Percentiles rank a stretch among this genome's conserved stretches.
phyloP scores from a whole-genome alignment of 2,329 filamentous ascomycete species.

The Monosporascus cannonballus region DNA sequence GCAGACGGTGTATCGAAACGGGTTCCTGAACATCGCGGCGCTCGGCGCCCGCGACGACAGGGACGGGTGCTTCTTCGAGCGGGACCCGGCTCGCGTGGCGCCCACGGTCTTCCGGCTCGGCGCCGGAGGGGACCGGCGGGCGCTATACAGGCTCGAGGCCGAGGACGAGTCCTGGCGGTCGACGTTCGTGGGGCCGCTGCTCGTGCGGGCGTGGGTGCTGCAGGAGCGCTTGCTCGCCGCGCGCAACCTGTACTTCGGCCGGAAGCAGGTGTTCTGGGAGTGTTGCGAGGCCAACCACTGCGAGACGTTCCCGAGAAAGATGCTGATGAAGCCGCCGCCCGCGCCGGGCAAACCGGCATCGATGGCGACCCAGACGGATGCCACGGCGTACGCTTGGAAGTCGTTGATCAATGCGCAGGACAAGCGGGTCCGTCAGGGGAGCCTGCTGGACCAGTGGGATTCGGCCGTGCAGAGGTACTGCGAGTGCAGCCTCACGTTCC shows the following conservation, averaged over 20 bases:
- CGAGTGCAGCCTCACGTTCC: slow-evolving; percentile 5
- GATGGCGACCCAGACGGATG: not conserved
- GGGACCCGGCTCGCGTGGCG: slow-evolving; percentile 1
- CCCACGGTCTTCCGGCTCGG: slow-evolving; percentile 8
- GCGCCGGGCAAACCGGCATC: not conserved
- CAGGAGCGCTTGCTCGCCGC: slow-evolving; percentile 15
- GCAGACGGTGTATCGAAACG: slow-evolving; percentile 11
- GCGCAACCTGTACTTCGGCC: slow-evolving; percentile 15
- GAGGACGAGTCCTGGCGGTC: slow-evolving; percentile 2
- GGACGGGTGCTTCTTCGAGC: slow-evolving; percentile 10
- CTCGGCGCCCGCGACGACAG: slow-evolving; percentile 6
- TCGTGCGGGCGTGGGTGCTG: slow-evolving; percentile 13
- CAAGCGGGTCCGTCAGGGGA: not conserved
- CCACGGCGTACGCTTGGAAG: slow-evolving; percentile 2
- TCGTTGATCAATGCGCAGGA: slow-evolving; percentile 1
- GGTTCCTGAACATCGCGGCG: slow-evolving; percentile 11
- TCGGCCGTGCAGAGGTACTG: slow-evolving; percentile 4
- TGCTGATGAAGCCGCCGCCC: not conserved
- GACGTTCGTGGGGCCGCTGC: slow-evolving; percentile 6
- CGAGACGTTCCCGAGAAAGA: slow-evolving; percentile 7
- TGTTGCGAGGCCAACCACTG: slow-evolving; percentile 8
- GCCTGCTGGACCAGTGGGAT: not conserved
- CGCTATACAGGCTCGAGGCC: not conserved
- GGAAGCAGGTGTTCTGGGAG: slow-evolving; percentile 15
- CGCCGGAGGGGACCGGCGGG: not conserved